These are phyloP conservation scores for Drechslerella stenobrocha DNA, from an alignment of 2,329 filamentous ascomycete species.

Conservation along the genomic window DNA sequence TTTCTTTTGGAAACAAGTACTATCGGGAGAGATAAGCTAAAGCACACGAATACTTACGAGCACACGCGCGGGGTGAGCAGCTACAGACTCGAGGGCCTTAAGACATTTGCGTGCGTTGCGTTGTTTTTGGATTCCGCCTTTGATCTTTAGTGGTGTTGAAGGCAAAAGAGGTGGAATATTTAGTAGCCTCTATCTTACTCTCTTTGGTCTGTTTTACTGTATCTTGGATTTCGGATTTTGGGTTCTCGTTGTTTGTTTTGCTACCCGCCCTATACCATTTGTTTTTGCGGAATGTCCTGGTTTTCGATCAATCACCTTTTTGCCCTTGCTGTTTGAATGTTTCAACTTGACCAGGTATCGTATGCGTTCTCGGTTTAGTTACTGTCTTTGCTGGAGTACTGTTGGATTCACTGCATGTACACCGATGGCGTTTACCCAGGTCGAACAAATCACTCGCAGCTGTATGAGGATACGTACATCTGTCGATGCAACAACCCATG, in stretches of 20 bases:
- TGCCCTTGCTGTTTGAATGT: constrained; percentile 3
- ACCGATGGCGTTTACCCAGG: constrained; percentile 37
- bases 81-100: no score
- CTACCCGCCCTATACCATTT: constrained; percentile 30
- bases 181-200: not conserved
- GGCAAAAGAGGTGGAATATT: constrained; percentile 1
- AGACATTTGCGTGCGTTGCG: no score
- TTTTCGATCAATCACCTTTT: constrained; percentile 12
- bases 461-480: constrained; percentile 16
- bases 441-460: constrained; percentile 17
- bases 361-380: constrained; percentile 10
- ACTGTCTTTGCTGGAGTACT: constrained; percentile 25
- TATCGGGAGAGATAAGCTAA: no score
- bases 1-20: constrained; percentile 9
- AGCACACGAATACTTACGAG: no score
- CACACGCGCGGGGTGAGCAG: no score
- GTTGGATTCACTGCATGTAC: constrained; percentile 38
- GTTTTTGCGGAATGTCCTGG: constrained; percentile 25
- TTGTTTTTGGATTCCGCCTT: not conserved
- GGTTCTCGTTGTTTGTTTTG: constrained; percentile 2
- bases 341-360: not conserved
- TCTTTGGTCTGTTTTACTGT: constrained; percentile 7
- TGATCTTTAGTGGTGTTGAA: not conserved
- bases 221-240: constrained; percentile 1
- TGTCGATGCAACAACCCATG: constrained; percentile 8